These are phyloP conservation scores for Amanita phalloides DNA, from an alignment of 768 basidiomycete species.

Conservation along the genomic window DNA sequence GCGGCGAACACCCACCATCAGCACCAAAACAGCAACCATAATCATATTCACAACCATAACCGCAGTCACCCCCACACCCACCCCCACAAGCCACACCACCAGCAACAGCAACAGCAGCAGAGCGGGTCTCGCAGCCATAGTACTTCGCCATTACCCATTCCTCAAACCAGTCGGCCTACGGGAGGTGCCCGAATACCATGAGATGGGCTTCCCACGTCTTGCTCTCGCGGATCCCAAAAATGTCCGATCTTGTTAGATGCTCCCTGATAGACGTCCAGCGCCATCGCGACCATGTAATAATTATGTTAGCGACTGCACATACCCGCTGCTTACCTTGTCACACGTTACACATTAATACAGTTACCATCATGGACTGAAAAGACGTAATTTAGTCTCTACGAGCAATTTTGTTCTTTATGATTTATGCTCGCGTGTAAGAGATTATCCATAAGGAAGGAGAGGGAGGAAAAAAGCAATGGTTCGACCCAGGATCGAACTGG, in stretches of 20 bases:
- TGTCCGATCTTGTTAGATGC: not conserved
- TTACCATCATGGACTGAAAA: not conserved
- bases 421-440: no score
- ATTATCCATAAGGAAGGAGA: no score
- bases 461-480: conserved; percentile 14
- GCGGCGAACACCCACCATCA: conserved; percentile 2
- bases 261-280: not conserved
- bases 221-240: not conserved
- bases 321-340: not conserved
- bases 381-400: no score
- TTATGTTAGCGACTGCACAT: not conserved
- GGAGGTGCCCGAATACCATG: conserved; percentile 25
- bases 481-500: conserved; percentile 15
- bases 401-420: no score
- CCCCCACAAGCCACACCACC: not conserved
- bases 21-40: not conserved
- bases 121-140: conserved; percentile 43
- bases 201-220: not conserved
- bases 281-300: not conserved
- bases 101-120: conserved; percentile 13
- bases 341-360: not conserved
- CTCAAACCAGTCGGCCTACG: conserved; percentile 13
- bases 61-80: not conserved
- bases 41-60: not conserved
- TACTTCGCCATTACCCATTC: conserved; percentile 32